Evolutionary conservation across 2,329 filamentous ascomycete genomes (phyloP), one percentile per base, ranked within the genome.

Genomic region (Sporothrix luriei): DNA sequence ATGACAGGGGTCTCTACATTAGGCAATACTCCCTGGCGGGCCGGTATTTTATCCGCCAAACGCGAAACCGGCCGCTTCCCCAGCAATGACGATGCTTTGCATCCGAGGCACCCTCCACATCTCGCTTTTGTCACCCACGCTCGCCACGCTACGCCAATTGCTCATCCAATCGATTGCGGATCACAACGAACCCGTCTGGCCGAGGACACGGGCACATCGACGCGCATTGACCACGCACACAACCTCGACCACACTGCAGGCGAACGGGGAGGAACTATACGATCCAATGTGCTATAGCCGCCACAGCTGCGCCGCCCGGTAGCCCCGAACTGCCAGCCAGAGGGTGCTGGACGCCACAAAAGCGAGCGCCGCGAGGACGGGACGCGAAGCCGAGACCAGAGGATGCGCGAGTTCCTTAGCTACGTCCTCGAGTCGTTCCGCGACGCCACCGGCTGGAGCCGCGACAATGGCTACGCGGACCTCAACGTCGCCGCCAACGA

Each of bases 351-450:
- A 43, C 40, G 3, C 40, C 3, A 16, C 14, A 13, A 16, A 40
- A 43, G 40, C 40, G 40, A 43, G 14, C 10, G 13, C 11, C 3
- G 40, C 24, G 51, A 26, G 10, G 24, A 26, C 49, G 4, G 24
- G 3, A 11, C 48, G 48, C 19, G 48, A 49, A 3, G 9, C 19
- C 16, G 10, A 1, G 48, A 21, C 19, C 9, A 19, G 48, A 48
- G 52, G 4, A 97, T 97, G 94, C 89, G 95, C 82, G 91, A 94
- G 82, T 97, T 97, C 84, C 97, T 97, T 92, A 93, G 97, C 82
- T 94, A 96, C 83, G 90, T 97, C 83, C 93, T 97, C 81, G 87
- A 91, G 81, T 91, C 92, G 76, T 97, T 97, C 82, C 92, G 93
- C 79, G 86, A 91, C 78, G 90, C 91, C 69, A 94, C 93, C 59